Percentiles rank a stretch among this genome's conserved stretches.
Conservation (phyloP, 495 filamentous ascomycete genomes). For the Staphylotrichum tortipilum region DNA sequence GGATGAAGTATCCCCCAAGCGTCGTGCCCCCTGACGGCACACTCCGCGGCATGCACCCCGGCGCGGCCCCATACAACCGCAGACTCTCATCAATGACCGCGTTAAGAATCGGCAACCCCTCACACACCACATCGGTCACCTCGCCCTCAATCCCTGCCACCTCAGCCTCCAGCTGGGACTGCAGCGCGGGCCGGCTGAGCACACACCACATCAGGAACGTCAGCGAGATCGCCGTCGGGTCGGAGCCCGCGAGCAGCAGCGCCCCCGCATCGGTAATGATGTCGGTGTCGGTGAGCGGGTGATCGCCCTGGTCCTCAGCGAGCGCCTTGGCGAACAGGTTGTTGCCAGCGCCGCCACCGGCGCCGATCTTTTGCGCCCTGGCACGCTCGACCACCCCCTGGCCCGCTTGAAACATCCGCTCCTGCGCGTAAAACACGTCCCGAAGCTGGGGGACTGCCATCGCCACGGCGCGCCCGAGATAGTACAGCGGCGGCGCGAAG, state of each 20-base stretch:
- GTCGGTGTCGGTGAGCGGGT: constrained; percentile 28
- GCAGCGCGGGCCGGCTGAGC: constrained; percentile 23
- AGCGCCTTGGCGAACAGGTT: constrained; percentile 20
- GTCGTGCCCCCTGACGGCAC: constrained; percentile 17
- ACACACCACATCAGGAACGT: constrained; percentile 37
- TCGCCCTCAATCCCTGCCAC: constrained; percentile 31
- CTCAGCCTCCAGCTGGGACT: constrained; percentile 10
- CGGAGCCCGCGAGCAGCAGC: constrained; percentile 44
- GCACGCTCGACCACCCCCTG: neutral
- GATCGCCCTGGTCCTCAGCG: constrained; percentile 24
- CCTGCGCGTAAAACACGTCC: neutral
- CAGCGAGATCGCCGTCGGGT: constrained; percentile 41
- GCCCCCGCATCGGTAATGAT: constrained; percentile 32
- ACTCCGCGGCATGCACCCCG: constrained; percentile 32
- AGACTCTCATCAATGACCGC: constrained; percentile 49
- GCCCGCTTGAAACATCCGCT: neutral
- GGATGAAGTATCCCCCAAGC: constrained; percentile 22
- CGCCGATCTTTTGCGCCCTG: neutral
- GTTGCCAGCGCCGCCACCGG: too few relatives aligned
- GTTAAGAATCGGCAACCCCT: constrained; percentile 42
- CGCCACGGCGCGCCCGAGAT: neutral
- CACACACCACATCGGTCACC: constrained; percentile 29
- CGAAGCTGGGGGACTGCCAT: neutral
- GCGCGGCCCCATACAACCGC: constrained; percentile 45
- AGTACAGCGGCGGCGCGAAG: neutral